phyloP scores from a whole-genome alignment of 2,329 filamentous ascomycete genomes.

The Hansfordia pulvinata region DNA sequence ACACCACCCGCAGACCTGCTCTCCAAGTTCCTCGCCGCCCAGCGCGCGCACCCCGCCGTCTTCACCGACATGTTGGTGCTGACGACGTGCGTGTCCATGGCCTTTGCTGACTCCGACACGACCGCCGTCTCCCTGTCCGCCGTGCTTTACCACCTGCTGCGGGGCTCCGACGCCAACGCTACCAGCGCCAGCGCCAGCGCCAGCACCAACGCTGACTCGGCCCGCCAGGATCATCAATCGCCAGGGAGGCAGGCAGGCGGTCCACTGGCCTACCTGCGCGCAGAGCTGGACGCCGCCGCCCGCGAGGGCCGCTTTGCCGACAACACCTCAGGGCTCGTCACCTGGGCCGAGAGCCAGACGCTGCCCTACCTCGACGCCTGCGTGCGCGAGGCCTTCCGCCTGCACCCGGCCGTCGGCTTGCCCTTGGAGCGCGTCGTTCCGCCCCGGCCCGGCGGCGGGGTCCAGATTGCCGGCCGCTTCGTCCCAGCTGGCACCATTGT shows the following conservation, averaged over 20 bases:
- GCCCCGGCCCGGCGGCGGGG: conserved; percentile 49
- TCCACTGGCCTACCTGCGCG: conserved; percentile 40
- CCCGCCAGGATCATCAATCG: too few relatives aligned
- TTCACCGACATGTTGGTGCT: conserved; percentile 59
- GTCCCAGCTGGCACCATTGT: conserved; percentile 61
- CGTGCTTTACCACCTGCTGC: conserved; percentile 63
- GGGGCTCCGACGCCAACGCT: conserved; percentile 41
- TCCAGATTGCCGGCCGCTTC: conserved; percentile 46
- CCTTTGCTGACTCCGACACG: conserved; percentile 64
- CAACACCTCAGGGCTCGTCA: conserved; percentile 44
- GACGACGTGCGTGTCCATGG: conserved; percentile 60
- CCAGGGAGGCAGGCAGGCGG: too few relatives aligned
- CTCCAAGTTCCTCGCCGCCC: conserved; percentile 59
- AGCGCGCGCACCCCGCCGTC: conserved; percentile 53
- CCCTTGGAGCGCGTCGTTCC: conserved; percentile 61
- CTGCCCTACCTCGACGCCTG: conserved; percentile 66
- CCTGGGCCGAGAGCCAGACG: conserved; percentile 55
- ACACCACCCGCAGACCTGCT: conserved; percentile 55
- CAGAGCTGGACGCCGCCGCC: conserved; percentile 49
- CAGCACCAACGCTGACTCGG: too few relatives aligned
- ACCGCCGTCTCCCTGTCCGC: conserved; percentile 61
- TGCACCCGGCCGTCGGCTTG: conserved; percentile 62
- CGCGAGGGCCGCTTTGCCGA: conserved; percentile 35
- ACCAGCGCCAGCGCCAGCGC: too few relatives aligned
- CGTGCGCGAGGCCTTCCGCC: conserved; percentile 64